Percentiles rank a stretch among this genome's conserved stretches.
Conservation (phyloP, 176 grass and related monocot species). For the Neostapfia colusana region DNA sequence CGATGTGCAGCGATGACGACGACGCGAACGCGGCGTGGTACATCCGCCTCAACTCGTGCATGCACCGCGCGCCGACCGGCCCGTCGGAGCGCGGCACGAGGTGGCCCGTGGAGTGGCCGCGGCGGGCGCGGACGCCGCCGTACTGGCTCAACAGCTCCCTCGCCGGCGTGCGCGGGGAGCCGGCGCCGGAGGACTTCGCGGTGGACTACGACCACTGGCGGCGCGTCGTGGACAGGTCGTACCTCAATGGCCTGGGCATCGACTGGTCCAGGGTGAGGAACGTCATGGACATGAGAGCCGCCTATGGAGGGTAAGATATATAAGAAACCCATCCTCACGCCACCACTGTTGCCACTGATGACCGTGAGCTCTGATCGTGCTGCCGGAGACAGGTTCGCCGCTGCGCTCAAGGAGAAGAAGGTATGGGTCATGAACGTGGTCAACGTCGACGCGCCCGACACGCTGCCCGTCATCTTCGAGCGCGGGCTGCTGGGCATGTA, state of each 20-base stretch:
- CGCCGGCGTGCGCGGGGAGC: slow-evolving; percentile 68
- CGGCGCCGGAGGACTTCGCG: slow-evolving; percentile 66
- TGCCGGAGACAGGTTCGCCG: slow-evolving; percentile 54
- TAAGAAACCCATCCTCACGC: background rate
- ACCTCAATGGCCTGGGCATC: slow-evolving; percentile 75
- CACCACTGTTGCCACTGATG: background rate
- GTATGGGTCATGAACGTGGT: slow-evolving; percentile 97
- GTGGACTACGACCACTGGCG: slow-evolving; percentile 76
- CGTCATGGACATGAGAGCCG: slow-evolving; percentile 97
- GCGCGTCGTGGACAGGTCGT: slow-evolving; percentile 61
- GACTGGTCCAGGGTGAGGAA: slow-evolving; percentile 90
- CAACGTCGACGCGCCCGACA: slow-evolving; percentile 76
- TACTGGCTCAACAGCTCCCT: slow-evolving; percentile 71
- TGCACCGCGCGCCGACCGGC: slow-evolving; percentile 63
- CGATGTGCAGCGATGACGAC: slow-evolving; percentile 82
- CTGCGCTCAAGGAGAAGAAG: slow-evolving; percentile 72
- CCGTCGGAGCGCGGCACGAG: slow-evolving; percentile 48
- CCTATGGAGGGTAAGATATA: slow-evolving; percentile 75
- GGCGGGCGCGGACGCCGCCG: slow-evolving; percentile 53
- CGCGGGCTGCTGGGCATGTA: slow-evolving; percentile 92
- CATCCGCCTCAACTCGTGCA: slow-evolving; percentile 78
- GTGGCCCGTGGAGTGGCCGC: slow-evolving; percentile 76
- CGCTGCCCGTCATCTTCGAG: slow-evolving; percentile 90
- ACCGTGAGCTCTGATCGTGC: background rate
- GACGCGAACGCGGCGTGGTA: slow-evolving; percentile 92